A percentile compares a stretch with the other conserved stretches of the same genome.
Conservation (phyloP, 1,139 yeast species). For the Hyphopichia wangnamkhiaoensis region DNA sequence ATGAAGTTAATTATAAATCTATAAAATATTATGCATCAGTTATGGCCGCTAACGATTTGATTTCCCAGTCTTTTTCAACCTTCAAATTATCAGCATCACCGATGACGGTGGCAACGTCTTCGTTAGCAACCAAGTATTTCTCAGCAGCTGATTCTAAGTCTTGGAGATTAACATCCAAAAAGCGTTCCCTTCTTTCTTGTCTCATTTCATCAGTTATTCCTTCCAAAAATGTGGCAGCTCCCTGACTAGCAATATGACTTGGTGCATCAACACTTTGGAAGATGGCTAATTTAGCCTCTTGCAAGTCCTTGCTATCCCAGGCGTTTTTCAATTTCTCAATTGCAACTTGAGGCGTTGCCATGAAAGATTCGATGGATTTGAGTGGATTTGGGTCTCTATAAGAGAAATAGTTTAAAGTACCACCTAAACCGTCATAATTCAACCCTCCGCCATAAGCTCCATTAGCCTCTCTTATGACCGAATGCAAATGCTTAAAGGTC, state of each 20-base stretch:
- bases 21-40: constrained; percentile 64
- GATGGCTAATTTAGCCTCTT: constrained; percentile 85
- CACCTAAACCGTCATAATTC: constrained; percentile 77
- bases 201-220: constrained; percentile 79
- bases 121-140: constrained; percentile 48
- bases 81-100: constrained; percentile 47
- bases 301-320: constrained; percentile 63
- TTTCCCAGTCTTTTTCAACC: constrained; percentile 34
- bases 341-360: constrained; percentile 59
- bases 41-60: constrained; percentile 16
- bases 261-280: constrained; percentile 96
- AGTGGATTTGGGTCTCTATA: constrained; percentile 91
- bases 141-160: constrained; percentile 69
- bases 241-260: constrained; percentile 76
- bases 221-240: constrained; percentile 62
- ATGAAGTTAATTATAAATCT: too few relatives aligned
- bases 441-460: constrained; percentile 99
- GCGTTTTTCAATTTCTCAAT: constrained; percentile 41
- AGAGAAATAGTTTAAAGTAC: constrained; percentile 78
- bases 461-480: constrained; percentile 90
- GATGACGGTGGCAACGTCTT: constrained; percentile 47
- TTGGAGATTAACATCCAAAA: constrained; percentile 61
- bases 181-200: constrained; percentile 73
- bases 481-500: constrained; percentile 81
- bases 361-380: constrained; percentile 64